A percentile compares a stretch with the other conserved stretches of the same genome.
These are phyloP conservation scores for Wakefieldia striispora DNA, from an alignment of 768 basidiomycete genomes.

Conservation along the genomic window DNA sequence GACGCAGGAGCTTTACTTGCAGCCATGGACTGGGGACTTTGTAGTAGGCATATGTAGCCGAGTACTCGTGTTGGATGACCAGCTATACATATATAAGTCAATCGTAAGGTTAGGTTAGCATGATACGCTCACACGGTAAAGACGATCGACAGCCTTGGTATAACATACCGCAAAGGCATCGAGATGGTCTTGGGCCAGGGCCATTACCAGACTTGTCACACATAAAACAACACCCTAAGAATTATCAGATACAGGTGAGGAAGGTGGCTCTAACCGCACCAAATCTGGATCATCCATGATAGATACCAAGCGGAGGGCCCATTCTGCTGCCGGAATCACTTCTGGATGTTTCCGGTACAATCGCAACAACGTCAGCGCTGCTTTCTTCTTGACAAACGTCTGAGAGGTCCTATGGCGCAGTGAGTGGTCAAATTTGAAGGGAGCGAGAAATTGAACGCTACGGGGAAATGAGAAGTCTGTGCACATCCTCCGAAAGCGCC, in stretches of 20 bases:
- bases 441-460: conserved; percentile 36
- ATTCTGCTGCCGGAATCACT: conserved; percentile 90
- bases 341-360: conserved; percentile 95
- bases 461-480: conserved; percentile 93
- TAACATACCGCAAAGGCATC: conserved; percentile 92
- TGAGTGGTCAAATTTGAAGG: conserved; percentile 12
- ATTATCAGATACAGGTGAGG: background rate
- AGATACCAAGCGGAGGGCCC: conserved; percentile 92
- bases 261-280: conserved; percentile 38
- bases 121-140: conserved; percentile 61
- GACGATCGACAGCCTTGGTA: conserved; percentile 88
- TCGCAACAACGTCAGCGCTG: conserved; percentile 87
- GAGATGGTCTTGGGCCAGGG: conserved; percentile 90
- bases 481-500: conserved; percentile 89
- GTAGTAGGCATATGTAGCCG: conserved; percentile 92
- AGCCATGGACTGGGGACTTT: conserved; percentile 98
- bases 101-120: background rate
- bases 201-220: conserved; percentile 90
- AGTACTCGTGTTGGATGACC: conserved; percentile 87
- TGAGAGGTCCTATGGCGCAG: conserved; percentile 71
- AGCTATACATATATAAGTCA: conserved; percentile 47
- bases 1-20: conserved; percentile 89
- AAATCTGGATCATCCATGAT: conserved; percentile 94
- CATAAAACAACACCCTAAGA: conserved; percentile 89
- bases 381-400: conserved; percentile 97